These are phyloP conservation scores for Solanum medicagineum DNA, from an alignment of 257 asterid species.

Conservation along the genomic window DNA sequence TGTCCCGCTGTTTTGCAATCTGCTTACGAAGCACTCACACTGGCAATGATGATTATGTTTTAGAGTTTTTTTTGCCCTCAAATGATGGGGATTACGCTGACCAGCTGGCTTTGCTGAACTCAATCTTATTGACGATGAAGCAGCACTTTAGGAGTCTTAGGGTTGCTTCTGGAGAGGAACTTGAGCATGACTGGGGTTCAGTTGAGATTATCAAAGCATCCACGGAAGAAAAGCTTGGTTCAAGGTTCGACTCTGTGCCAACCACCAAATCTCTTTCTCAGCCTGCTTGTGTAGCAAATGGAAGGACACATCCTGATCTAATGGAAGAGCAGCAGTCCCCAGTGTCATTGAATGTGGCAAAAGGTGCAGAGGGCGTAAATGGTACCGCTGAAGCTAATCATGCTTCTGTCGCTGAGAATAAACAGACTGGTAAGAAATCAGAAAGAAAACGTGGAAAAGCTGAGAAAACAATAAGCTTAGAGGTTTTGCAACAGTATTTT, in stretches of 20 bases:
- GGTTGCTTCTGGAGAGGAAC: slow-evolving; percentile 77
- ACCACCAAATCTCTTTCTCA: slow-evolving; percentile 26
- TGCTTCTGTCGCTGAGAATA: slow-evolving; percentile 18
- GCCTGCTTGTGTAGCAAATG: slow-evolving; percentile 20
- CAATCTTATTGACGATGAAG: slow-evolving; percentile 61
- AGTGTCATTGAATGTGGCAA: slow-evolving; percentile 17
- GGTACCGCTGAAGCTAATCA: slow-evolving; percentile 23
- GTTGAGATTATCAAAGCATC: slow-evolving; percentile 52
- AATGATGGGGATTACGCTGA: slow-evolving; percentile 25
- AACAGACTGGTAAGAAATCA: slow-evolving; percentile 43
- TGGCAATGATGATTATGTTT: slow-evolving; percentile 68
- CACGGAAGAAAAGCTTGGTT: slow-evolving; percentile 26
- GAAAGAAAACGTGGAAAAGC: slow-evolving; percentile 89
- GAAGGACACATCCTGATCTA: slow-evolving; percentile 26
- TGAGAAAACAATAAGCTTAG: slow-evolving; percentile 80
- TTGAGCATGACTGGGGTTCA: slow-evolving; percentile 58
- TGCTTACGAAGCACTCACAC: slow-evolving; percentile 70
- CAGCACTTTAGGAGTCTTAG: slow-evolving; percentile 68
- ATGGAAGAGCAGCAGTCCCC: slow-evolving; percentile 18
- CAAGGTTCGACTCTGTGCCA: slow-evolving; percentile 21
- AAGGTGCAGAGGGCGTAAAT: slow-evolving; percentile 19
- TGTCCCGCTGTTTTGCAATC: slow-evolving; percentile 65
- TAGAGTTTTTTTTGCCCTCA: slow-evolving; percentile 70
- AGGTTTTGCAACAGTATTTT: slow-evolving; percentile 81
- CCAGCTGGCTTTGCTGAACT: slow-evolving; percentile 48